Conservation (phyloP, 2,329 filamentous ascomycete genomes). For the Colletotrichum sp. region DNA sequence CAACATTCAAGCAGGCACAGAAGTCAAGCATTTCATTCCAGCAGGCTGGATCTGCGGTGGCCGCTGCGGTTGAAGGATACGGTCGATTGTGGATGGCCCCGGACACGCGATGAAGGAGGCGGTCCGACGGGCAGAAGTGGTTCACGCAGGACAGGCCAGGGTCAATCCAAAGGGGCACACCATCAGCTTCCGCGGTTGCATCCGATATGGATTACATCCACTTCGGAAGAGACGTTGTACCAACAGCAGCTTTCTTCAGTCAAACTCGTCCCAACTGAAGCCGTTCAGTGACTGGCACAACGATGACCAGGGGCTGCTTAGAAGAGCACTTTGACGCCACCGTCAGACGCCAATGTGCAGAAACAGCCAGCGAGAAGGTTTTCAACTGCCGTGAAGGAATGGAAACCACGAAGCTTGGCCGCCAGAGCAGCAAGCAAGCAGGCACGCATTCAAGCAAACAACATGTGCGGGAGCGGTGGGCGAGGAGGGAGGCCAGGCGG, state of each 20-base stretch:
- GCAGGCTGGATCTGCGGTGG: neutral
- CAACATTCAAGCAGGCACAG: neutral
- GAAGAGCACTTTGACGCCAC: neutral
- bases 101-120: neutral
- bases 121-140: conserved; percentile 1
- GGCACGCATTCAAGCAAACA: neutral
- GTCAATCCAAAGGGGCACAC: conserved; percentile 15
- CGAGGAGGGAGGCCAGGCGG: neutral
- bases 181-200: conserved; percentile 18
- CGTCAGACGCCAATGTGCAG: neutral
- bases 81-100: neutral
- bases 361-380: neutral
- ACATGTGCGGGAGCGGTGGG: neutral
- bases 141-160: conserved; percentile 11
- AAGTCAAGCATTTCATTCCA: neutral
- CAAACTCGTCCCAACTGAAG: neutral
- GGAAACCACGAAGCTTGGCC: neutral
- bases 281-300: neutral
- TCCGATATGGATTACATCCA: conserved; percentile 19
- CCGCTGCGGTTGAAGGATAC: neutral
- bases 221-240: conserved; percentile 20
- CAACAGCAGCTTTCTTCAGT: conserved; percentile 16
- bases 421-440: neutral
- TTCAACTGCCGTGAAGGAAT: neutral
- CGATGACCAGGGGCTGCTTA: neutral